phyloP scores from a whole-genome alignment of 2,329 filamentous ascomycete genomes.

The Cryphonectria carpinicola region DNA sequence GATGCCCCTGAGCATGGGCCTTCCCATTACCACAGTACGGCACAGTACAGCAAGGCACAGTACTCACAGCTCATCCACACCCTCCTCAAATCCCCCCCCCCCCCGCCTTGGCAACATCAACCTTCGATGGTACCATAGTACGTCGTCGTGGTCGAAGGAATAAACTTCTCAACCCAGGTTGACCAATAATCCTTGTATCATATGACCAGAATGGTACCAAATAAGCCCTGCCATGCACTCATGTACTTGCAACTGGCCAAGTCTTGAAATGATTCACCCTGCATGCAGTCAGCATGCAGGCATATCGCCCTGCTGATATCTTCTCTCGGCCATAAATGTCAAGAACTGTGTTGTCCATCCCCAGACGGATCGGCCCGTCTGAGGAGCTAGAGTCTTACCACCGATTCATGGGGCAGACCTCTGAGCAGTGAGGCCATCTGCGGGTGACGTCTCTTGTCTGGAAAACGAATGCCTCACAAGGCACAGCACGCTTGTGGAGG shows the following conservation, averaged over 20 bases:
- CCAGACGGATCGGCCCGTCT: neutral
- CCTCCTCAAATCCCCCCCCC: neutral
- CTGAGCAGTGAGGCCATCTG: neutral
- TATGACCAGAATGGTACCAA: no score
- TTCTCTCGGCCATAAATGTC: neutral
- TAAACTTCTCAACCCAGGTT: no score
- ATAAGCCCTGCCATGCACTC: no score
- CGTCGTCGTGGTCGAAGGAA: no score
- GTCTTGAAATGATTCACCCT: no score
- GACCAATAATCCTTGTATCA: no score
- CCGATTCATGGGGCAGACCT: neutral
- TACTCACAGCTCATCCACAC: neutral
- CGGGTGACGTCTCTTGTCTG: neutral
- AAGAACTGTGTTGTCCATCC: neutral
- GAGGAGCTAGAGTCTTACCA: neutral
- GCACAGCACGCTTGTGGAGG: neutral
- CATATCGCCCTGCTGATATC: neutral
- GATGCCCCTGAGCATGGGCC: neutral
- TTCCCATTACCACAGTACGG: no score
- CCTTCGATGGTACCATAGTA: neutral
- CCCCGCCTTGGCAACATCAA: neutral
- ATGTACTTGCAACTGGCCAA: no score
- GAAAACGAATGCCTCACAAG: neutral
- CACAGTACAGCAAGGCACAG: no score
- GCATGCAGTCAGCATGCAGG: neutral